Conservation (phyloP, 768 basidiomycete genomes). For the Hygrophorus pudorinus region DNA sequence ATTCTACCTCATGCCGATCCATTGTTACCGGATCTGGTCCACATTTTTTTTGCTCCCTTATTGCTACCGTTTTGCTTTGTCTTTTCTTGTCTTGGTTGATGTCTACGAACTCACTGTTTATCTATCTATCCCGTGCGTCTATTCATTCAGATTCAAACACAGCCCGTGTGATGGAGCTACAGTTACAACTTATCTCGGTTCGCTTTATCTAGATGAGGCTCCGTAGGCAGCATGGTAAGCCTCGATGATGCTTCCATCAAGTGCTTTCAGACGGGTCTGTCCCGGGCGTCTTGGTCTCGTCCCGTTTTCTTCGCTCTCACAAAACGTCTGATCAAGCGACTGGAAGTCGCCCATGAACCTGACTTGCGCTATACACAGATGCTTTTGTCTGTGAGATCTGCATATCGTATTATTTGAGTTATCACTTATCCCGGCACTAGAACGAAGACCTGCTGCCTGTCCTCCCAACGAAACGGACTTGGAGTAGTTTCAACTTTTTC, state of each 20-base stretch:
- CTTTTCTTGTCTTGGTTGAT: neutral
- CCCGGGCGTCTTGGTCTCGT: neutral
- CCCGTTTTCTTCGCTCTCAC: neutral
- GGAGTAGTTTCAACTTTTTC: conserved; percentile 57
- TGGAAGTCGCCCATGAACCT: conserved; percentile 47
- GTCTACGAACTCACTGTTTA: neutral
- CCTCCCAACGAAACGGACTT: conserved; percentile 48
- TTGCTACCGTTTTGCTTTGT: neutral
- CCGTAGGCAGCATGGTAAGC: no score
- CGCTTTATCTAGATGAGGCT: no score
- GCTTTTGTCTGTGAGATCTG: conserved; percentile 42
- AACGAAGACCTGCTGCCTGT: conserved; percentile 71
- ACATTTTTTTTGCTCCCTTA: conserved; percentile 5
- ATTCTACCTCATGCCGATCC: neutral
- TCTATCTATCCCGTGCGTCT: neutral
- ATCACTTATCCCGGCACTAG: conserved; percentile 22
- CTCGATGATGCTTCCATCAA: no score
- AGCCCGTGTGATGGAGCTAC: neutral
- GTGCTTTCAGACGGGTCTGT: no score
- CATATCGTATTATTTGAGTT: conserved; percentile 2
- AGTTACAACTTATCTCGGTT: no score
- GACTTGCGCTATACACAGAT: conserved; percentile 44
- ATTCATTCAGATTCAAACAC: neutral
- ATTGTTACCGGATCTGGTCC: conserved; percentile 7
- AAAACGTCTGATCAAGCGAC: conserved; percentile 26